Evolutionary conservation across 768 basidiomycete genomes (phyloP).

Genomic region (Amanita jacksonii): DNA sequence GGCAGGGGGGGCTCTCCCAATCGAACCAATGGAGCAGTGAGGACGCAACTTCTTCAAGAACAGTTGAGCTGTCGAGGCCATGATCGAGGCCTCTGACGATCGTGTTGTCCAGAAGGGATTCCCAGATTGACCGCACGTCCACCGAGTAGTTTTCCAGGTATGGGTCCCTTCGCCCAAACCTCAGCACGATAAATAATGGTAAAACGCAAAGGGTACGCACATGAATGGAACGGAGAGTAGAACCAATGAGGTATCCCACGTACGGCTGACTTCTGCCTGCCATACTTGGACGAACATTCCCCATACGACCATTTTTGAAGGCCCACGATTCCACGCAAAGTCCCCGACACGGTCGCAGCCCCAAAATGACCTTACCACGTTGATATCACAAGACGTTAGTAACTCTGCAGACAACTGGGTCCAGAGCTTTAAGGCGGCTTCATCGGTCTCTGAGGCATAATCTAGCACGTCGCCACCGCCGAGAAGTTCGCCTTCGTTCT

Average conservation of each 20-base stretch:
- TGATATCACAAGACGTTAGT: constrained; percentile 34
- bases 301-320: constrained; percentile 46
- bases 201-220: constrained; percentile 27
- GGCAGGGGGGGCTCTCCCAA: constrained; percentile 25
- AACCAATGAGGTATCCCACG: constrained; percentile 46
- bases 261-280: constrained; percentile 32
- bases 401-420: constrained; percentile 49
- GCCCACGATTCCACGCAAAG: constrained; percentile 26
- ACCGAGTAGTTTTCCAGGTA: constrained; percentile 42
- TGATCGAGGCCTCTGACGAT: constrained; percentile 51
- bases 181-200: constrained; percentile 3
- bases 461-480: constrained; percentile 24
- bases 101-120: constrained; percentile 40
- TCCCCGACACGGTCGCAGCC: constrained; percentile 18
- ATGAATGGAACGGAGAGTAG: constrained; percentile 56
- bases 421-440: constrained; percentile 45
- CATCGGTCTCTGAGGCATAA: background rate
- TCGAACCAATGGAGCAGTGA: constrained; percentile 27
- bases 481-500: constrained; percentile 36
- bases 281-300: constrained; percentile 45
- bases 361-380: constrained; percentile 49
- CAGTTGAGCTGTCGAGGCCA: constrained; percentile 39
- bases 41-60: constrained; percentile 50
- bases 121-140: constrained; percentile 53
- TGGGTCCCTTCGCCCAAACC: constrained; percentile 21